phyloP scores from a whole-genome alignment of 495 filamentous ascomycete genomes.

The Clavariopsis aquatica region DNA sequence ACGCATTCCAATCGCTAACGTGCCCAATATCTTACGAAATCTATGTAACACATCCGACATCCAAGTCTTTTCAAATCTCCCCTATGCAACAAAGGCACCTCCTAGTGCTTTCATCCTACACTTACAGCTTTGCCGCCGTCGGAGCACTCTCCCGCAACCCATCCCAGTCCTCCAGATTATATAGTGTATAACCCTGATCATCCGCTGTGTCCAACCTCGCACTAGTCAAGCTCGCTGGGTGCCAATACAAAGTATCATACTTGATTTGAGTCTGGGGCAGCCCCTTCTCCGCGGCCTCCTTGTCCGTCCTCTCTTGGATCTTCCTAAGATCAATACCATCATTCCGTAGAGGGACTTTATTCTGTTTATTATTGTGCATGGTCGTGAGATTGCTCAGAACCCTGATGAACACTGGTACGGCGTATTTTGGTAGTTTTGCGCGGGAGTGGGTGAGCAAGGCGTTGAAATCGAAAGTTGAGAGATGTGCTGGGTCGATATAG shows the following conservation, averaged over 20 bases:
- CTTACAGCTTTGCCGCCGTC: conserved; percentile 12
- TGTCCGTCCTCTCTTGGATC: conserved; percentile 27
- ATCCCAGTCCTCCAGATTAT: conserved; percentile 61
- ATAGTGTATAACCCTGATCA: conserved; percentile 56
- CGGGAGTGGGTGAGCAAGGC: conserved; percentile 50
- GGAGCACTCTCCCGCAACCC: conserved; percentile 44
- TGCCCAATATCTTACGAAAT: background rate
- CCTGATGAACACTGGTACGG: conserved; percentile 74
- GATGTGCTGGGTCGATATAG: conserved; percentile 39
- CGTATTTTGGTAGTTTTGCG: conserved; percentile 66
- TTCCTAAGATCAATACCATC: conserved; percentile 65
- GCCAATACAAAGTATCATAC: conserved; percentile 32
- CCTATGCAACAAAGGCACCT: background rate
- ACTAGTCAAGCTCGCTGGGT: conserved; percentile 22
- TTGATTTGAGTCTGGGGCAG: conserved; percentile 23
- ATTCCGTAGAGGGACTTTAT: conserved; percentile 70
- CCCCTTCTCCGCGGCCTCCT: conserved; percentile 28
- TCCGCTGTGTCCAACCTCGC: conserved; percentile 52
- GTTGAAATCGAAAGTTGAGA: conserved; percentile 38
- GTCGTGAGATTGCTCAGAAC: conserved; percentile 59
- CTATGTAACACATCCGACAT: too few species aligned
- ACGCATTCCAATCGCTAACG: background rate
- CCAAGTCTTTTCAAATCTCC: background rate
- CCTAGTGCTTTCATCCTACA: too few species aligned
- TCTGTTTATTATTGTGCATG: conserved; percentile 84